Evolutionary conservation across 345 rosid species (phyloP).

Genomic region (Hevea brasiliensis): DNA sequence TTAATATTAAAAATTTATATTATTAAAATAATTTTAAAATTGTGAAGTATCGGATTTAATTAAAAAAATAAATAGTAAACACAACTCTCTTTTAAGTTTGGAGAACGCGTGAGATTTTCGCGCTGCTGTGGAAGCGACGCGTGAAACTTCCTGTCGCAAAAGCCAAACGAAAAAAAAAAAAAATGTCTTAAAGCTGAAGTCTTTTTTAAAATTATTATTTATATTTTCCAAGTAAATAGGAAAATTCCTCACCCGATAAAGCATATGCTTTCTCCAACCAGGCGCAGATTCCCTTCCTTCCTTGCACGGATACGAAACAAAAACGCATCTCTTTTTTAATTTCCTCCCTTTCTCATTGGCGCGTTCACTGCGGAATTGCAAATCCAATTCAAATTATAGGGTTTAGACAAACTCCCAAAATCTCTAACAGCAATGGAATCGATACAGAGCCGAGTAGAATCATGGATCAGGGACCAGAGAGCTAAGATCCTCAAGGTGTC

Average conservation of each 20-base stretch:
- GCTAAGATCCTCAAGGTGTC: slow-evolving; percentile 65
- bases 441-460: slow-evolving; percentile 68
- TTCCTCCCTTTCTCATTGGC: not conserved
- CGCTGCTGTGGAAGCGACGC: not conserved
- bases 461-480: slow-evolving; percentile 92
- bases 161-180: too few species aligned
- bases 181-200: not conserved
- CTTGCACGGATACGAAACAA: not conserved
- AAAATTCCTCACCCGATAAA: not conserved
- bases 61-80: too few species aligned
- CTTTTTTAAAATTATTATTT: too few species aligned
- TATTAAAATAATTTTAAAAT: too few species aligned
- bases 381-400: slow-evolving; percentile 2
- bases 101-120: too few species aligned
- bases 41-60: too few species aligned
- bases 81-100: too few species aligned
- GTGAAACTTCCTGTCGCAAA: too few species aligned
- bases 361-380: not conserved
- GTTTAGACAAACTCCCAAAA: not conserved
- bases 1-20: too few species aligned
- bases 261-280: slow-evolving; percentile 15
- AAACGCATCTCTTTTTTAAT: not conserved
- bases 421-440: slow-evolving; percentile 41
- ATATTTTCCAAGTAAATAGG: not conserved
- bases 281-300: not conserved